A percentile compares a stretch with the other conserved stretches of the same genome.
Evolutionary conservation across 768 basidiomycete species (phyloP).

Genomic region (Dentipellis fragilis): DNA sequence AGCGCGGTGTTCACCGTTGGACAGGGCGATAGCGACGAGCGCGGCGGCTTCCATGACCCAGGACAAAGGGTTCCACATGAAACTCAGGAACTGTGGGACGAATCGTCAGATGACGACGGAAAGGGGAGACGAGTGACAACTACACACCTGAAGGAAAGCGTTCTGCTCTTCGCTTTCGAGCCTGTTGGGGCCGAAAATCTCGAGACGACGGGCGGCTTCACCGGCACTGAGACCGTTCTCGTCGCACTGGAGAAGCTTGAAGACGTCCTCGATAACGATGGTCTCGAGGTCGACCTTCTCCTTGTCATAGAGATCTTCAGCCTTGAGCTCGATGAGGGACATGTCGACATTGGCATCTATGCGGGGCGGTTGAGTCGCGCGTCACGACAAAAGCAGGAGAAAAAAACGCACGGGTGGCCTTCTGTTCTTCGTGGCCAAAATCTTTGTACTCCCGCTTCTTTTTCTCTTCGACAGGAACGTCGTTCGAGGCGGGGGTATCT

Average conservation of each 20-base stretch:
- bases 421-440: slow-evolving; percentile 60
- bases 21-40: slow-evolving; percentile 88
- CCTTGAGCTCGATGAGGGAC: slow-evolving; percentile 80
- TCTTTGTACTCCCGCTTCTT: slow-evolving; percentile 85
- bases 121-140: neutral
- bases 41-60: slow-evolving; percentile 99
- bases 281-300: slow-evolving; percentile 99
- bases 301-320: slow-evolving; percentile 93
- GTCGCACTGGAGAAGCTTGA: slow-evolving; percentile 87
- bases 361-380: slow-evolving; percentile 8
- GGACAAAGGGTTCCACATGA: slow-evolving; percentile 99
- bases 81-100: slow-evolving; percentile 62
- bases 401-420: slow-evolving; percentile 51
- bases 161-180: slow-evolving; percentile 88
- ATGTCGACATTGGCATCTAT: slow-evolving; percentile 83
- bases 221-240: slow-evolving; percentile 66
- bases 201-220: slow-evolving; percentile 77
- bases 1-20: slow-evolving; percentile 77
- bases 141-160: slow-evolving; percentile 37
- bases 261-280: slow-evolving; percentile 92
- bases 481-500: slow-evolving; percentile 19
- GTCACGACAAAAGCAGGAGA: slow-evolving; percentile 3
- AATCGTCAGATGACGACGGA: neutral
- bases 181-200: slow-evolving; percentile 94
- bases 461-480: slow-evolving; percentile 22